Base-by-base conservation (phyloP, 345 rosid species). In the Bruguiera gymnorhiza region DNA sequence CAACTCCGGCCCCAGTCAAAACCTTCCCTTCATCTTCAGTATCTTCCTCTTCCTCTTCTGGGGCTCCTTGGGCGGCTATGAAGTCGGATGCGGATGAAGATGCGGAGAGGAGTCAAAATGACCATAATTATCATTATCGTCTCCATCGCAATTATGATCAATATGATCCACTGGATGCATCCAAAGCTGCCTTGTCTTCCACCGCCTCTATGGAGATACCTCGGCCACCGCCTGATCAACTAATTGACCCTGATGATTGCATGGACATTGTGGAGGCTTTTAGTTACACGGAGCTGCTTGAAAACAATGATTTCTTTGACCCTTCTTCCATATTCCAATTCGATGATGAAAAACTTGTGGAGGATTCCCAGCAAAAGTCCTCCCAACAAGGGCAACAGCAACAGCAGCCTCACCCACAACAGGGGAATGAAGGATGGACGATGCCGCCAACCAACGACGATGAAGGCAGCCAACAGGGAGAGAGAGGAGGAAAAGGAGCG, bases 211-310 rank as follows among this genome's bases (percentile, higher is more conserved):
- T 88, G 96, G 91, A 90, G 75, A 77, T 89, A 36, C 29, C 63
- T 67, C 84, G 74, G 54, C 65, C 5, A 43, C 50, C 69, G 58
- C 6, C 65, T 6, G 87, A 83, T 24, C 84, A 80, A 36, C 75
- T 66, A 6, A 51, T 72, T 3, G 81, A 75, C 0, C 88, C 78
- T 31, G 83, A 71, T 72, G 88, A 81, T 62, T 84, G 89, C 79
- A 83, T 85, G 82, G 92, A 87, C 63, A 86, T 85, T 73, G 84
- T 90, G 92, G 98, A 90, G 73, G 85, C 78, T 73, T 86, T 90
- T 3, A 91, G 91, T 4, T 92, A 83, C 93, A 82, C 90, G 88
- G 99, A 92, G 85, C 83, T 87, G 46, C 82, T 90, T 1, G 94
- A 89, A 60, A 78, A 75, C 75, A 83, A 86, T 21, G 97, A 87